Evolutionary conservation across 2,329 filamentous ascomycete species (phyloP), one percentile per base, ranked within the genome.

Genomic region (Beauveria pseudobassiana): DNA sequence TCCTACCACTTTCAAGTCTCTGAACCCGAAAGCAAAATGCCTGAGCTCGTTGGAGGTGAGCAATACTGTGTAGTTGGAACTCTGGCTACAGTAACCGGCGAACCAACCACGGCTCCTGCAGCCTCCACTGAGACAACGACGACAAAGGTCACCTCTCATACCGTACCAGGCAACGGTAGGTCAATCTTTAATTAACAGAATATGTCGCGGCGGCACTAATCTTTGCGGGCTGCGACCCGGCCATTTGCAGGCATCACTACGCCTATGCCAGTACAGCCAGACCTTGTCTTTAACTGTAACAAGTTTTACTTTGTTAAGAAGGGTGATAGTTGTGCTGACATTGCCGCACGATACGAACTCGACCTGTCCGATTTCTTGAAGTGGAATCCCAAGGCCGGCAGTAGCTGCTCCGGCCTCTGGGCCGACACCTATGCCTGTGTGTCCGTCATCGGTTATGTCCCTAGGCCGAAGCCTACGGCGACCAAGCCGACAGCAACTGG

Each of bases 371-470:
- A 54, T 42, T 56, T 56, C 3, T 20, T 56, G 24, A 3, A 14
- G 14, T 65, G 64, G 63, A 65, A 65, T 55, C 61, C 60, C 14
- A 45, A 26, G n/a, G 54, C 51, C n/a, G 61, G 61, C 18, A 34
- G 20, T 22, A 20, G 24, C 26, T 65, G 64, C 46, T 34, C 56
- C 14, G 56, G 61, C 16, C 55, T 64, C 16, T 62, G 54, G 64
- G 57, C 59, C 7, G 20, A 63, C 14, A 59, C 59, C 16, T 59
- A 59, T 30, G 54, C 62, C 14, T 65, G 64, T 26, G 62, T 66
- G 22, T 56, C 49, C 34, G 51, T 54, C 51, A 54, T 43, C 43
- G 22, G 51, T n/a, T 54, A 56, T 18, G 42, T 46, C 18, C 40
- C 38, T 24, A 56, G 43, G 51, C 51, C 38, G 40, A 56, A 40